A percentile compares a stretch with the other conserved stretches of the same genome.
Conservation (phyloP, 306 rosid genomes). For the Vigna nakashimae region DNA sequence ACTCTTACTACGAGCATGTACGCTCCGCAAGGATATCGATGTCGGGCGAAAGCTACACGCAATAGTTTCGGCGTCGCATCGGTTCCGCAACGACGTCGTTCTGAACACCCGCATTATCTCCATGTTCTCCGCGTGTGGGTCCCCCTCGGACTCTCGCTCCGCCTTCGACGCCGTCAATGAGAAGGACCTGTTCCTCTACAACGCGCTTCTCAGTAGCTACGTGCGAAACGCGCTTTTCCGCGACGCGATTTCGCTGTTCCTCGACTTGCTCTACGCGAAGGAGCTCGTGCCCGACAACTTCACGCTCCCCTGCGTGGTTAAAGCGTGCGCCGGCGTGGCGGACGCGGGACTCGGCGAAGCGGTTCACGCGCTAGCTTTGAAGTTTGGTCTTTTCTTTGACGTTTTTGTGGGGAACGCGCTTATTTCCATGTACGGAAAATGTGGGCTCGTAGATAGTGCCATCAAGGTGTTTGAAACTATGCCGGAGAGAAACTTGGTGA, state of each 20-base stretch:
- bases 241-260: slow-evolving; percentile 54
- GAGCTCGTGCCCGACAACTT: slow-evolving; percentile 73
- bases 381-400: slow-evolving; percentile 58
- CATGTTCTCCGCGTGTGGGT: slow-evolving; percentile 75
- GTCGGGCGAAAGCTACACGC: slow-evolving; percentile 65
- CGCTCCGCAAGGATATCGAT: slow-evolving; percentile 54
- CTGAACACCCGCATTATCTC: slow-evolving; percentile 73
- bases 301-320: slow-evolving; percentile 73
- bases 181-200: slow-evolving; percentile 70
- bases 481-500: slow-evolving; percentile 70
- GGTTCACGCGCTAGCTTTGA: slow-evolving; percentile 73
- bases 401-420: slow-evolving; percentile 78
- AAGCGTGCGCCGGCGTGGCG: slow-evolving; percentile 64
- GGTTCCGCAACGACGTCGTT: slow-evolving; percentile 59
- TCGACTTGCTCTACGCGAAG: slow-evolving; percentile 53
- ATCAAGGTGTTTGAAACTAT: slow-evolving; percentile 61
- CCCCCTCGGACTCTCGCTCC: slow-evolving; percentile 59
- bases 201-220: slow-evolving; percentile 79
- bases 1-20: slow-evolving; percentile 63
- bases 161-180: slow-evolving; percentile 56
- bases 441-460: slow-evolving; percentile 58
- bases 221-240: slow-evolving; percentile 60
- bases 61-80: slow-evolving; percentile 51
- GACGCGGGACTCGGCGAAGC: slow-evolving; percentile 57
- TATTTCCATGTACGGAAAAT: slow-evolving; percentile 74